phyloP scores from a whole-genome alignment of 1,284 basidiomycete genomes.

The Melampsora larici-populina region DNA sequence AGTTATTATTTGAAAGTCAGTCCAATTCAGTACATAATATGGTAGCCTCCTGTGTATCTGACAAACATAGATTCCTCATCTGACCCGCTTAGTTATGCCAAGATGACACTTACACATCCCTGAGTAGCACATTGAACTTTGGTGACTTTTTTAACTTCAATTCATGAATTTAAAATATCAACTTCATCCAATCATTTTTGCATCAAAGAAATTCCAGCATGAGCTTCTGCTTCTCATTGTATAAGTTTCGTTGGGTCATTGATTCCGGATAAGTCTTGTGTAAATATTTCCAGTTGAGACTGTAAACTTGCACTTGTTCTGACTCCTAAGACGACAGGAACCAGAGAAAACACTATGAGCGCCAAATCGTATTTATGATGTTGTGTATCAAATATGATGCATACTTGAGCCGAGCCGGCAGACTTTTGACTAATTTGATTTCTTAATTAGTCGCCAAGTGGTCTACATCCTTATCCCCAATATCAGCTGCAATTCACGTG shows the following conservation, averaged over 20 bases:
- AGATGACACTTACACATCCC: slow-evolving; percentile 53
- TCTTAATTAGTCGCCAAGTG: slow-evolving; percentile 65
- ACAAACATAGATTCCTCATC: slow-evolving; percentile 7
- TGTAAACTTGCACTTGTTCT: slow-evolving; percentile 62
- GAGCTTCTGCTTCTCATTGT: slow-evolving; percentile 37
- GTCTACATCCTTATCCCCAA: slow-evolving; percentile 67
- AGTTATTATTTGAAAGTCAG: slow-evolving; percentile 71
- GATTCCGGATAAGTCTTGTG: slow-evolving; percentile 49
- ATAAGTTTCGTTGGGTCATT: slow-evolving; percentile 26
- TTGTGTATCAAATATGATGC: slow-evolving; percentile 50
- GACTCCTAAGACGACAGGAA: slow-evolving; percentile 57
- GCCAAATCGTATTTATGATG: slow-evolving; percentile 29
- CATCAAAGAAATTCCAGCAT: slow-evolving; percentile 13
- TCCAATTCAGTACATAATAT: slow-evolving; percentile 81
- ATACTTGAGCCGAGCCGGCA: slow-evolving; percentile 64
- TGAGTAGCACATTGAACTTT: slow-evolving; percentile 54
- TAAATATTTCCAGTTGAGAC: slow-evolving; percentile 58
- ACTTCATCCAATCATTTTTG: slow-evolving; percentile 17
- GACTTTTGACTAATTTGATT: slow-evolving; percentile 63
- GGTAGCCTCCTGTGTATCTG: slow-evolving; percentile 62
- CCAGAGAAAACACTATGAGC: slow-evolving; percentile 38
- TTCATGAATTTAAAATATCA: neutral
- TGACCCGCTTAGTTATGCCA: slow-evolving; percentile 16
- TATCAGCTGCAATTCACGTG: slow-evolving; percentile 70
- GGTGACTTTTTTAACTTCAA: slow-evolving; percentile 24